These are phyloP conservation scores for Suillus weaverae DNA, from an alignment of 768 basidiomycete species.

Conservation along the genomic window DNA sequence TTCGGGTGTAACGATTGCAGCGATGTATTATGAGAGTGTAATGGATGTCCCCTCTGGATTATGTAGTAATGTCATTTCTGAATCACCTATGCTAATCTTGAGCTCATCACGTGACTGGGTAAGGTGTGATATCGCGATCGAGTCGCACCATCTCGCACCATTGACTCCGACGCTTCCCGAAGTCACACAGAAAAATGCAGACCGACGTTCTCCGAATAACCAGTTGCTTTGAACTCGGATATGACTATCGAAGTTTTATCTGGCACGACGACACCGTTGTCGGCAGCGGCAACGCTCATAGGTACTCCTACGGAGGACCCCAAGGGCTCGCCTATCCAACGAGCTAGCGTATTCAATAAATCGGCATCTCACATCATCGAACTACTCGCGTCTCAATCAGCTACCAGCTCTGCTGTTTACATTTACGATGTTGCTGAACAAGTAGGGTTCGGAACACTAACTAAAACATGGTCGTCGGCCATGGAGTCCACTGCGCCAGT, in stretches of 20 bases:
- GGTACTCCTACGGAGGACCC: slow-evolving; percentile 31
- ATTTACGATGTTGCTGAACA: slow-evolving; percentile 84
- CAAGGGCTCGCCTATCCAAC: slow-evolving; percentile 18
- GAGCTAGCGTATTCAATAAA: slow-evolving; percentile 10
- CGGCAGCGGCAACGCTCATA: slow-evolving; percentile 36
- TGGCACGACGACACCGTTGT: slow-evolving; percentile 29
- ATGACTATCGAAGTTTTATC: slow-evolving; percentile 28
- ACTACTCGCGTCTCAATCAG: slow-evolving; percentile 57
- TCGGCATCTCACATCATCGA: slow-evolving; percentile 69
- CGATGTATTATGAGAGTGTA: background rate
- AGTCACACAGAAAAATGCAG: slow-evolving; percentile 4
- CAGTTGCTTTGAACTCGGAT: background rate
- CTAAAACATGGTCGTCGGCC: slow-evolving; percentile 61
- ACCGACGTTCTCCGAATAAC: background rate
- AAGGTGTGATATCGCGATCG: slow-evolving; percentile 31
- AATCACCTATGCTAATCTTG: background rate
- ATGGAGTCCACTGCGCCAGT: slow-evolving; percentile 49
- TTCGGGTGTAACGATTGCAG: slow-evolving; percentile 34
- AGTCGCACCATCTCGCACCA: slow-evolving; percentile 26
- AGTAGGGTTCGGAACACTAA: slow-evolving; percentile 74
- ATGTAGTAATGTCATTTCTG: slow-evolving; percentile 4
- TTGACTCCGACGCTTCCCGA: background rate
- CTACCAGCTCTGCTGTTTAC: slow-evolving; percentile 67
- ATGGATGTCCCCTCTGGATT: background rate
- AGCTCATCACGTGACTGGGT: slow-evolving; percentile 28